These are phyloP conservation scores for Arabis alpina DNA, from an alignment of 345 rosid species.

Conservation along the genomic window DNA sequence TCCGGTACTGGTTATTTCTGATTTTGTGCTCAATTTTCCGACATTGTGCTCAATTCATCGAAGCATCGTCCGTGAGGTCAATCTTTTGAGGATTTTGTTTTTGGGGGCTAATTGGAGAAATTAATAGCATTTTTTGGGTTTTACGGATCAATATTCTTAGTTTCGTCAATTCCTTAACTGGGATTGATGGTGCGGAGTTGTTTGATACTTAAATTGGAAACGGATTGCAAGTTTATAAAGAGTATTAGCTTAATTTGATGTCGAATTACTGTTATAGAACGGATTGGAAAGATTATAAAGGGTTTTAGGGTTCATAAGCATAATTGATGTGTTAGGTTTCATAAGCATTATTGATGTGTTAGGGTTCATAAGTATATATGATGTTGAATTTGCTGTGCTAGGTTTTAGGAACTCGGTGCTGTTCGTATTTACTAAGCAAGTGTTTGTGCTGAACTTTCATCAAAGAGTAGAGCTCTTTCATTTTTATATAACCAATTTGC, in stretches of 20 bases:
- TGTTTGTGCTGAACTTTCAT: slow-evolving; percentile 9
- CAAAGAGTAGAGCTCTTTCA: slow-evolving; percentile 23
- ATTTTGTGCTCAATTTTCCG: background rate
- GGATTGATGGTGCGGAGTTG: slow-evolving; percentile 25
- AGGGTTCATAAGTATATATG: slow-evolving; percentile 8
- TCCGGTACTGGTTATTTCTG: slow-evolving; percentile 43
- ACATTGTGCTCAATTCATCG: slow-evolving; percentile 21
- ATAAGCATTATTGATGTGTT: slow-evolving; percentile 9
- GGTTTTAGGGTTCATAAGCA: slow-evolving; percentile 5
- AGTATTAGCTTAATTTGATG: background rate
- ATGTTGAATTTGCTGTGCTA: slow-evolving; percentile 12
- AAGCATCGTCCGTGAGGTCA: background rate
- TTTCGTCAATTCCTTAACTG: background rate
- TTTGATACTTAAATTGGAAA: slow-evolving; percentile 8
- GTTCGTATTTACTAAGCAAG: slow-evolving; percentile 18
- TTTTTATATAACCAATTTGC: background rate
- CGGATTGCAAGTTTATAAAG: background rate
- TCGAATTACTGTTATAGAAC: background rate
- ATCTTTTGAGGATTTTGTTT: background rate
- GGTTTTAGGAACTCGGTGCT: slow-evolving; percentile 2
- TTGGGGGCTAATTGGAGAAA: slow-evolving; percentile 5
- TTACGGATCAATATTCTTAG: background rate
- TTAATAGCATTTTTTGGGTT: background rate
- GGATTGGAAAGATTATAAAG: background rate
- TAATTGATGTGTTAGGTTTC: background rate